Base-by-base conservation (phyloP, 2,329 filamentous ascomycete genomes). In the Ceratocystis harringtonii region DNA sequence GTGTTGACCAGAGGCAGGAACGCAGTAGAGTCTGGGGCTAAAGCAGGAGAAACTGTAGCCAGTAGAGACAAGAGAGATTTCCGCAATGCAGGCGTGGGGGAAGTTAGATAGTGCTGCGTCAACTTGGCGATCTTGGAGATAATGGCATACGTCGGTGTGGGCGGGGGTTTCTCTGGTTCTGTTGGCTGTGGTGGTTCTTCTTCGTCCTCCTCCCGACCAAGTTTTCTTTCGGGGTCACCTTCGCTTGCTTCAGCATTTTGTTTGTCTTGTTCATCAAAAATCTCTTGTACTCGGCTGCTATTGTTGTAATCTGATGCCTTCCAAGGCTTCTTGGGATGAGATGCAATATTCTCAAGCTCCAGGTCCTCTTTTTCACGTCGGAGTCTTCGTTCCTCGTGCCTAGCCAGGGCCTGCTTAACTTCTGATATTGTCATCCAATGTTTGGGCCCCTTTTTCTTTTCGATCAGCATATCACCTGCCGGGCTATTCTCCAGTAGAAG, bases 1-100 rank as follows among this genome's bases (percentile, higher is more conserved):
- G 88, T 86, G 74, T 97, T 94, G 70, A 97, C 85, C 0, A 97
- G 80, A 0, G 94, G 94, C 1, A 99, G 76, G 72, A 96, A 96
- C 0, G 85, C 84, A 68, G 92, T 85, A 72, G 96, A 88, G 69
- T 96, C 85, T 2, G 79, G 79, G 0, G 87, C 83, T 2, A 99
- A 81, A 0, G 88, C 81, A 0, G 86, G 83, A 3, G 87, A 82
- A 2, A 90, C 86, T 0, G 85, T 90, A 30, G 81, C 78, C 12
- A 97, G 81, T 5, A 97, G 83, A 17, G 84, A 82, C 8, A 99
- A 82, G 2, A 99, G 80, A 0, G 87, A 89, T 36, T 84, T 84
- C 50, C 92, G 86, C 7, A 99, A 81, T 10, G 84, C 82, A 0
- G 92, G 85, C 0, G 90, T 92, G 0, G 89, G 86, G 0, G 90